Conservation (phyloP, 495 filamentous ascomycete species). For the Astrothelium subdiscretum region DNA sequence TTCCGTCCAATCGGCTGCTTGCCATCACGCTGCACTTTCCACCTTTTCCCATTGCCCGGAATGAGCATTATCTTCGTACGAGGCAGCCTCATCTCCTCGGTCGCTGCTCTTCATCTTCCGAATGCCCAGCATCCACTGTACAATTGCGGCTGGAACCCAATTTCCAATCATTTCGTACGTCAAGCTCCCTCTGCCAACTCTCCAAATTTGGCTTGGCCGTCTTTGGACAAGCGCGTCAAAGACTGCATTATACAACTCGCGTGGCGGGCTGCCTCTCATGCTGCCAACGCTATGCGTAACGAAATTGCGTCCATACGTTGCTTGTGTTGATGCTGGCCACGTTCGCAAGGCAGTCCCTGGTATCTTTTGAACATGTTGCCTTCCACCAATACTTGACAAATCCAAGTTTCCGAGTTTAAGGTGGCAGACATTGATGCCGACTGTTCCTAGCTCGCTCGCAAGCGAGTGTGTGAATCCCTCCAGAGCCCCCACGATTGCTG, state of each 20-base stretch:
- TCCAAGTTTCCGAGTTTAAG: constrained; percentile 85
- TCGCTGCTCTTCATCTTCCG: neutral
- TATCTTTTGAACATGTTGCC: constrained; percentile 28
- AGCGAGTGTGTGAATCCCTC: constrained; percentile 68
- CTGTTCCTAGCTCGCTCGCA: constrained; percentile 57
- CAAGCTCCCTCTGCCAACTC: constrained; percentile 69
- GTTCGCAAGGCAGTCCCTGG: constrained; percentile 17
- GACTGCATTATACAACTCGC: constrained; percentile 71
- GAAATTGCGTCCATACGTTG: constrained; percentile 37
- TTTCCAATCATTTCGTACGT: constrained; percentile 78
- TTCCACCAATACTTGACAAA: constrained; percentile 28
- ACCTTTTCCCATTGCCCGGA: neutral
- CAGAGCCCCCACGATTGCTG: constrained; percentile 62
- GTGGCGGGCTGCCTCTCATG: constrained; percentile 51
- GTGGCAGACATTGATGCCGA: constrained; percentile 67
- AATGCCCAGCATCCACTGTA: constrained; percentile 77
- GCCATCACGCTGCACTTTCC: neutral
- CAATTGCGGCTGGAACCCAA: constrained; percentile 66
- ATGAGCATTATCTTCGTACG: neutral
- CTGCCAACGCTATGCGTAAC: constrained; percentile 34
- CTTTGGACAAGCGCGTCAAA: constrained; percentile 69
- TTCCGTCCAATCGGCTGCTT: neutral
- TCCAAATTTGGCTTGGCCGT: constrained; percentile 40
- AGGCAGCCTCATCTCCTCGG: neutral
- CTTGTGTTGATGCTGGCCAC: constrained; percentile 18